Percentiles rank a stretch among this genome's conserved stretches.
phyloP scores from a whole-genome alignment of 768 basidiomycete species.

The Roridomyces roridus region DNA sequence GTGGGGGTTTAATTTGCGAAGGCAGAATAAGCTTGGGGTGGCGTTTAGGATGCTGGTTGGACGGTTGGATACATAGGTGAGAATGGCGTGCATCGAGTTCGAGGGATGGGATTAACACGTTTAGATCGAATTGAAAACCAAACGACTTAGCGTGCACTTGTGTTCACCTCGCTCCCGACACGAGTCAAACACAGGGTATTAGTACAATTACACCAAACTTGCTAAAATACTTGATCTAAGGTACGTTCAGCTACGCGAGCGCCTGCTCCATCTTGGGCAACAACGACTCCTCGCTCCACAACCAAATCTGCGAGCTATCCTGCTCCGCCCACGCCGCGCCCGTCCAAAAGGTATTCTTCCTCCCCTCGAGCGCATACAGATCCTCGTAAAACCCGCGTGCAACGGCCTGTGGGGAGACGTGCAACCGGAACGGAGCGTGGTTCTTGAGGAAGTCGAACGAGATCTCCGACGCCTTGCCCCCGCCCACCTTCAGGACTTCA shows the following conservation, averaged over 20 bases:
- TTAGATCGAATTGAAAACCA: too few species aligned
- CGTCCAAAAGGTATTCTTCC: constrained; percentile 10
- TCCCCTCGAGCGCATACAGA: constrained; percentile 7
- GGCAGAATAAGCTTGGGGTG: too few species aligned
- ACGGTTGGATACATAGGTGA: too few species aligned
- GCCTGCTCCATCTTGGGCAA: constrained; percentile 11
- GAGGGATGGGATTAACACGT: too few species aligned
- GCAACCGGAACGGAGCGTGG: constrained; percentile 1
- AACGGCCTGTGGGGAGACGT: background rate
- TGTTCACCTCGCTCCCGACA: too few species aligned
- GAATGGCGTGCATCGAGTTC: too few species aligned
- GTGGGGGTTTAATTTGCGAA: too few species aligned
- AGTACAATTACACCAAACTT: too few species aligned
- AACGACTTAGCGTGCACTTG: too few species aligned
- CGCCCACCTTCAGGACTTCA: background rate
- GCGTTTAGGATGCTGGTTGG: too few species aligned
- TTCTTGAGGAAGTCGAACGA: constrained; percentile 10
- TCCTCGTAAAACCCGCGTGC: constrained; percentile 5
- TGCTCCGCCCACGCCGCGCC: constrained; percentile 3
- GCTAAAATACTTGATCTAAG: too few species aligned
- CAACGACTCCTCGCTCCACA: constrained; percentile 6
- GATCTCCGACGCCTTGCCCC: background rate
- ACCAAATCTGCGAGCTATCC: constrained; percentile 10
- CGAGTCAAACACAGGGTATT: too few species aligned
- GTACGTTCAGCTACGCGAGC: background rate